These are phyloP conservation scores for Thelephora terrestris DNA, from an alignment of 1,284 basidiomycete species.

Conservation along the genomic window DNA sequence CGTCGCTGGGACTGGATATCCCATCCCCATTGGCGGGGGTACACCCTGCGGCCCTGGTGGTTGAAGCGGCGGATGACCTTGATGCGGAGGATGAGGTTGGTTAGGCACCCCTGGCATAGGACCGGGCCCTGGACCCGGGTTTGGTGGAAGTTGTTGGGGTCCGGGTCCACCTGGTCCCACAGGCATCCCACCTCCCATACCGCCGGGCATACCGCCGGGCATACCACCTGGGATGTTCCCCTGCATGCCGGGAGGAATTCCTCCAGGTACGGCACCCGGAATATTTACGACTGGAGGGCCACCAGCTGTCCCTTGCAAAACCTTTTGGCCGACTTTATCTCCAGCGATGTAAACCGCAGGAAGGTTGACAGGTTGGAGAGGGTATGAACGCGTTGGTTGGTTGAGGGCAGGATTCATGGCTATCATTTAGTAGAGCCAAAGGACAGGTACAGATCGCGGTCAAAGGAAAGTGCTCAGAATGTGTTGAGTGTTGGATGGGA, in stretches of 20 bases:
- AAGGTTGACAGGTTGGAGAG: conserved; percentile 53
- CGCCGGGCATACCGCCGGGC: too few relatives aligned
- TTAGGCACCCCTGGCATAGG: too few relatives aligned
- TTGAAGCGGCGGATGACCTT: conserved; percentile 15
- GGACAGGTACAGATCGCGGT: conserved; percentile 1
- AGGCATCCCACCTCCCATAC: too few relatives aligned
- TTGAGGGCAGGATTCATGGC: conserved; percentile 47
- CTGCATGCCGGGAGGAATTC: too few relatives aligned
- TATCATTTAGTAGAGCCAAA: conserved; percentile 17
- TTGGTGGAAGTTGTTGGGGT: conserved; percentile 14
- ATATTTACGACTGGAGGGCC: conserved; percentile 2
- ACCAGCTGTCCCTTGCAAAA: conserved; percentile 24
- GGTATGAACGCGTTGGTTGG: conserved; percentile 57
- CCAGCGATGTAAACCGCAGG: conserved; percentile 57
- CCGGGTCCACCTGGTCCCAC: conserved; percentile 18
- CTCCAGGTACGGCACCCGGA: too few relatives aligned
- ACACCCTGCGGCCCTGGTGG: conserved; percentile 4
- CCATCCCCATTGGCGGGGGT: conserved; percentile 5
- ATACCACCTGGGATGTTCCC: too few relatives aligned
- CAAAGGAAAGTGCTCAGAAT: conserved; percentile 8
- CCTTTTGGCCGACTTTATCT: conserved; percentile 58
- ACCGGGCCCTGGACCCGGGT: too few relatives aligned
- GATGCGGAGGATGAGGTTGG: conserved; percentile 6
- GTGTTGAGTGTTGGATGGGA: conserved; percentile 4
- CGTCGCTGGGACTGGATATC: conserved; percentile 14